These are phyloP conservation scores for Kwoniella dendrophila DNA, from an alignment of 768 basidiomycete species.

Conservation along the genomic window DNA sequence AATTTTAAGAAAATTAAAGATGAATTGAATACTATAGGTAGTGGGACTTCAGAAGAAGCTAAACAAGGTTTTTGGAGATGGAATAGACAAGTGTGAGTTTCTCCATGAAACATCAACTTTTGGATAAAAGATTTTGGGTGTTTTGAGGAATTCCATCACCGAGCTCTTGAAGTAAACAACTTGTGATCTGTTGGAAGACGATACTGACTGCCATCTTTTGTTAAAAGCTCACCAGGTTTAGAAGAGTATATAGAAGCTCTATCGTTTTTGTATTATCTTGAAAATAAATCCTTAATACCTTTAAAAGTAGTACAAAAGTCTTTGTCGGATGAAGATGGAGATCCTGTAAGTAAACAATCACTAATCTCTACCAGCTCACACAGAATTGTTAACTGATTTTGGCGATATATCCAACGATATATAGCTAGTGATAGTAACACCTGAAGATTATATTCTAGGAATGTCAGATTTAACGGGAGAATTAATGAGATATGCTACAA, in stretches of 20 bases:
- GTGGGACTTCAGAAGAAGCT: constrained; percentile 18
- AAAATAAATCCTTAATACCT: constrained; percentile 68
- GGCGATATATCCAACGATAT: neutral
- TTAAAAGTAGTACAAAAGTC: constrained; percentile 65
- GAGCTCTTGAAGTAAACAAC: too few species aligned
- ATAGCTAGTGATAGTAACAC: constrained; percentile 74
- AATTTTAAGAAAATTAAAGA: constrained; percentile 67
- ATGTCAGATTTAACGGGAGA: constrained; percentile 94
- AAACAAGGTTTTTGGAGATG: constrained; percentile 41
- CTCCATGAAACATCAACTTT: too few species aligned
- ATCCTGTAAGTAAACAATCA: constrained; percentile 70
- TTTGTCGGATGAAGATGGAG: constrained; percentile 66
- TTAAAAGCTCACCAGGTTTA: constrained; percentile 61
- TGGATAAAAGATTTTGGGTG: too few species aligned
- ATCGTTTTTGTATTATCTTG: constrained; percentile 83
- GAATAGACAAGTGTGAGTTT: constrained; percentile 51
- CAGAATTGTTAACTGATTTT: neutral
- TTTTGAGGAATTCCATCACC: too few species aligned
- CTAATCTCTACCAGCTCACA: constrained; percentile 3
- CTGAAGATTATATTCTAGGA: constrained; percentile 87
- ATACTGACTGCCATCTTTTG: neutral
- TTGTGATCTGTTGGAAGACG: too few species aligned
- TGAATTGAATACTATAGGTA: constrained; percentile 32
- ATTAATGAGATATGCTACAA: constrained; percentile 92
- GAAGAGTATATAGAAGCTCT: constrained; percentile 96